These are phyloP conservation scores for Aspergillus alliaceus DNA, from an alignment of 2,329 filamentous ascomycete genomes.

Conservation along the genomic window DNA sequence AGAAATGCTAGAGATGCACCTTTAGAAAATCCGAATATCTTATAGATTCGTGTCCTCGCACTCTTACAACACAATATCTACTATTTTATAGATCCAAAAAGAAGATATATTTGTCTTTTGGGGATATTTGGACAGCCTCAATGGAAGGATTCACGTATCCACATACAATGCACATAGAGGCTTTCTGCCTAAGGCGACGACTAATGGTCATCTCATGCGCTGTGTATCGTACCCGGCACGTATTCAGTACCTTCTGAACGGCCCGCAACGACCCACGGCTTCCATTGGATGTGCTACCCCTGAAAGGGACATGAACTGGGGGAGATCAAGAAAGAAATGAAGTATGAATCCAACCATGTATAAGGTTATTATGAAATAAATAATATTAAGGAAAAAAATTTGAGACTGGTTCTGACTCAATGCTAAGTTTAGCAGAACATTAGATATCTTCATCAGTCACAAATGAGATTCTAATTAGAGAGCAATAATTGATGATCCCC, in stretches of 20 bases:
- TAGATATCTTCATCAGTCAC: not conserved
- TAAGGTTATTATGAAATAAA: not conserved
- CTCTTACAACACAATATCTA: too few species aligned
- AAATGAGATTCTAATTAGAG: not conserved
- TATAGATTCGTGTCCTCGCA: too few species aligned
- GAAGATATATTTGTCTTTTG: too few species aligned
- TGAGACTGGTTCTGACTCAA: not conserved
- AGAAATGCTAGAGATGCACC: not conserved
- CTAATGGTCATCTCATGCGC: not conserved
- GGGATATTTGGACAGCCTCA: too few species aligned
- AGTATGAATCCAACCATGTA: not conserved
- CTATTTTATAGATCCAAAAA: too few species aligned
- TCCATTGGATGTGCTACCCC: not conserved
- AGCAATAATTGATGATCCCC: constrained; percentile 13
- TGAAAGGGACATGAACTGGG: not conserved
- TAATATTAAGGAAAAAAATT: not conserved
- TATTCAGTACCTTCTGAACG: not conserved
- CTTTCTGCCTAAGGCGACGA: not conserved
- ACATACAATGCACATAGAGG: too few species aligned
- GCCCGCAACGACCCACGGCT: not conserved
- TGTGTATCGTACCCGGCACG: not conserved
- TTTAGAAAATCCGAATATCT: not conserved
- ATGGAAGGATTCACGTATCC: too few species aligned
- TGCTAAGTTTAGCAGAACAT: not conserved
- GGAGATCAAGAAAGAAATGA: not conserved